These are phyloP conservation scores for Aschersonia sp. DNA, from an alignment of 2,329 filamentous ascomycete species.

Conservation along the genomic window DNA sequence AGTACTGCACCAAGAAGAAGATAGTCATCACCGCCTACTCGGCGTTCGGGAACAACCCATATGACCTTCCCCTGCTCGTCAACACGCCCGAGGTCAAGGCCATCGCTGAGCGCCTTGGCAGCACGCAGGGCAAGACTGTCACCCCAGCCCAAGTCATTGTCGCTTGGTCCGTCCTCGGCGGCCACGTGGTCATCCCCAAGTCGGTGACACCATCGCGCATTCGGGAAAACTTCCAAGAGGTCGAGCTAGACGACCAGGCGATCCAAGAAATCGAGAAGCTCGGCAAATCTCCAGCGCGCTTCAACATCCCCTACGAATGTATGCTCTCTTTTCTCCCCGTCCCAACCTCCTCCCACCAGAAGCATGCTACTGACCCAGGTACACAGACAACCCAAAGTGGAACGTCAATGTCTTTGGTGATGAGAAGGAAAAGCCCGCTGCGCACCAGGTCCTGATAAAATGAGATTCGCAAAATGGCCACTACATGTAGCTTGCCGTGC, in stretches of 20 bases:
- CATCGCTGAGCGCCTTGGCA: slow-evolving; percentile 32
- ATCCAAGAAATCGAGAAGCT: slow-evolving; percentile 47
- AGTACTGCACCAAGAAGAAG: slow-evolving; percentile 45
- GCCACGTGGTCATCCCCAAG: slow-evolving; percentile 63
- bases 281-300: slow-evolving; percentile 33
- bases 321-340: slow-evolving; percentile 8
- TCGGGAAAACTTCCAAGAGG: slow-evolving; percentile 53
- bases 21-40: slow-evolving; percentile 57
- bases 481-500: neutral
- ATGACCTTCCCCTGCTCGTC: slow-evolving; percentile 34
- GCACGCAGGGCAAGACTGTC: slow-evolving; percentile 19
- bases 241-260: slow-evolving; percentile 43
- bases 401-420: slow-evolving; percentile 41
- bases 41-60: slow-evolving; percentile 32
- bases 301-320: slow-evolving; percentile 29
- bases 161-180: slow-evolving; percentile 43
- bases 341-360: neutral
- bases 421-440: slow-evolving; percentile 33
- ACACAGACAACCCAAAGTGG: slow-evolving; percentile 35
- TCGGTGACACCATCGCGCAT: slow-evolving; percentile 55
- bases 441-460: slow-evolving; percentile 29
- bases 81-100: slow-evolving; percentile 40
- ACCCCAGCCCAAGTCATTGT: slow-evolving; percentile 32
- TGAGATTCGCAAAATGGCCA: neutral
- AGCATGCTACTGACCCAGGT: neutral